Conservation (phyloP, 2,329 filamentous ascomycete species). For the Torrubiellomyces zombiae region DNA sequence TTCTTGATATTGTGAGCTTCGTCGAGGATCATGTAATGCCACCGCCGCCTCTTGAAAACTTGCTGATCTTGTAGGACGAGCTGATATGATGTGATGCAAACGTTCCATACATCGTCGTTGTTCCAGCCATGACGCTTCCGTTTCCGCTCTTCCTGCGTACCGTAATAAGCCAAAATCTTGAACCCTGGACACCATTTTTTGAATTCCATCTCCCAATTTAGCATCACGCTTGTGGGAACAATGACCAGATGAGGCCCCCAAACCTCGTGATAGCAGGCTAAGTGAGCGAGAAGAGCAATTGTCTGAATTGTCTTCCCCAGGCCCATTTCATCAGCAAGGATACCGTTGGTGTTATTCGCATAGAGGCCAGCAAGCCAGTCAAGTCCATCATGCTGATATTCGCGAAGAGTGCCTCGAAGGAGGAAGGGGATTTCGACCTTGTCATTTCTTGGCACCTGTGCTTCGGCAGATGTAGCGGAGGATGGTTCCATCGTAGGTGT, state of each 20-base stretch:
- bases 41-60: slow-evolving; percentile 78
- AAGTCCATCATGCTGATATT: slow-evolving; percentile 92
- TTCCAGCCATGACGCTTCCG: slow-evolving; percentile 87
- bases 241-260: slow-evolving; percentile 96
- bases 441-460: slow-evolving; percentile 16
- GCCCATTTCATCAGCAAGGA: slow-evolving; percentile 96
- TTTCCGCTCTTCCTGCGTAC: slow-evolving; percentile 80
- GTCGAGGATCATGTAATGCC: slow-evolving; percentile 97
- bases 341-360: slow-evolving; percentile 83
- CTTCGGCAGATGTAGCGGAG: slow-evolving; percentile 17
- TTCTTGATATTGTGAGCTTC: slow-evolving; percentile 99
- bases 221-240: slow-evolving; percentile 93
- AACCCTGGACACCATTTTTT: slow-evolving; percentile 98
- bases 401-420: slow-evolving; percentile 72
- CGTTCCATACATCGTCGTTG: slow-evolving; percentile 87
- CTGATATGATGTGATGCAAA: slow-evolving; percentile 95
- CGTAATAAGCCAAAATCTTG: slow-evolving; percentile 95
- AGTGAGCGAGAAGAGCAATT: slow-evolving; percentile 79
- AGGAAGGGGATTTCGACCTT: slow-evolving; percentile 68
- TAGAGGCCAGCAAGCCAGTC: slow-evolving; percentile 95
- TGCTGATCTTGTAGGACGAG: slow-evolving; percentile 87
- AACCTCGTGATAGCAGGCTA: slow-evolving; percentile 75
- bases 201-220: slow-evolving; percentile 99
- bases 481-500: slow-evolving; percentile 14
- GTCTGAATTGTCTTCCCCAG: slow-evolving; percentile 97